Evolutionary conservation across 768 basidiomycete species (phyloP).

Genomic region (Podaxis mareebaensis): DNA sequence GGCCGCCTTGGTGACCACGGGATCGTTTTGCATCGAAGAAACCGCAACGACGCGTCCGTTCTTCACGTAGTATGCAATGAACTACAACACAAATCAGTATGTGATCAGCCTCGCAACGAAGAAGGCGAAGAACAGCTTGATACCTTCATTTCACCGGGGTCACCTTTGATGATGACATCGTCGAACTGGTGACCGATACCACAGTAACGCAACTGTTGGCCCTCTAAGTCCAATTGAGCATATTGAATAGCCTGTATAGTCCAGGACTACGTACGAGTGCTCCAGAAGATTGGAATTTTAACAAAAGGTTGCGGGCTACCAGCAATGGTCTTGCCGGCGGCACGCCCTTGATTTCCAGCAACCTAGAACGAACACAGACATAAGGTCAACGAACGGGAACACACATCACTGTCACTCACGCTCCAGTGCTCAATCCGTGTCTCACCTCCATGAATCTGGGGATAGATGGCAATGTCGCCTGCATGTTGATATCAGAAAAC

Average conservation of each 20-base stretch:
- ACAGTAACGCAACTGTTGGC: constrained; percentile 84
- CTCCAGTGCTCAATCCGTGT: constrained; percentile 91
- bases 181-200: constrained; percentile 73
- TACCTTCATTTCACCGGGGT: constrained; percentile 77
- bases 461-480: constrained; percentile 84
- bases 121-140: background rate
- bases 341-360: constrained; percentile 83
- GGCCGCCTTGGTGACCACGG: constrained; percentile 74
- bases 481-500: constrained; percentile 7
- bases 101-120: background rate
- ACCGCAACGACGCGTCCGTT: constrained; percentile 65
- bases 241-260: background rate
- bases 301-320: constrained; percentile 64
- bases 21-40: constrained; percentile 81
- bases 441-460: constrained; percentile 54
- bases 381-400: background rate
- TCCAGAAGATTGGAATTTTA: constrained; percentile 90
- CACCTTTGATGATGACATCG: constrained; percentile 76
- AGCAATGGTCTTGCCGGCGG: constrained; percentile 78
- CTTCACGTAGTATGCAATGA: constrained; percentile 79
- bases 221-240: constrained; percentile 47
- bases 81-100: constrained; percentile 39
- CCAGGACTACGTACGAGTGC: constrained; percentile 60
- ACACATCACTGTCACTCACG: constrained; percentile 35
- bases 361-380: constrained; percentile 42